Base-by-base conservation (phyloP, 75 land plant species). In the Isoetes taiwanensis region DNA sequence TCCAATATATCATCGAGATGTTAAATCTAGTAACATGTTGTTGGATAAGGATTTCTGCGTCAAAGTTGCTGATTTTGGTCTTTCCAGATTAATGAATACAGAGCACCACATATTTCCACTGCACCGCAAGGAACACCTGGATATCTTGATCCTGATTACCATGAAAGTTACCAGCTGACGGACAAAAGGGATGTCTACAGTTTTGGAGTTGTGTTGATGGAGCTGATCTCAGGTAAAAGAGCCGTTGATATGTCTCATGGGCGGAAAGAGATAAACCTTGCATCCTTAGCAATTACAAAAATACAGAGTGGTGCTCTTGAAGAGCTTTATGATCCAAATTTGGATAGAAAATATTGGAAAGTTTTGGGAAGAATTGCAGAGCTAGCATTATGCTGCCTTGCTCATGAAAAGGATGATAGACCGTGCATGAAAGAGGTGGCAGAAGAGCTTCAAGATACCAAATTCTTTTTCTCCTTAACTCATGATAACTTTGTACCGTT, bases 111-210 rank as follows among this genome's bases (percentile, higher is more conserved):
- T 38, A 29, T 69, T 2, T 54, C 69, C 19, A 69, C 72, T 1
- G 54, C 30, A 11, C 69, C 69, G 2, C 58, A 64, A 29, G 72
- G 72, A 1, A 69, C 72, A 0, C 72, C 69, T 5, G 69, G 72
- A 0, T 69, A 69, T 28, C 30, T 69, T 9, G 72, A 69, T 17
- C 72, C 72, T 1, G 54, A 43, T 17, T 69, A 69, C 24, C 54
- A 54, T 19, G 46, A 64, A 25, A 42, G 35, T 31, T 69, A 28
- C 31, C 72, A 69, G 43, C 56, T 69, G 25, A 35, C 71, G 0
- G 69, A 64, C 21, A 69, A 69, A 12, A 38, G 48, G 20, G 72
- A 69, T 40, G 72, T 69, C 0, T 69, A 54, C 72, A 69, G 72
- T 27, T 69, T 69, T 35, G 72, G 69, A n/a, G 72, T 69, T 0